Conservation (phyloP, 2,329 filamentous ascomycete species). For the Xylaria polymorpha region DNA sequence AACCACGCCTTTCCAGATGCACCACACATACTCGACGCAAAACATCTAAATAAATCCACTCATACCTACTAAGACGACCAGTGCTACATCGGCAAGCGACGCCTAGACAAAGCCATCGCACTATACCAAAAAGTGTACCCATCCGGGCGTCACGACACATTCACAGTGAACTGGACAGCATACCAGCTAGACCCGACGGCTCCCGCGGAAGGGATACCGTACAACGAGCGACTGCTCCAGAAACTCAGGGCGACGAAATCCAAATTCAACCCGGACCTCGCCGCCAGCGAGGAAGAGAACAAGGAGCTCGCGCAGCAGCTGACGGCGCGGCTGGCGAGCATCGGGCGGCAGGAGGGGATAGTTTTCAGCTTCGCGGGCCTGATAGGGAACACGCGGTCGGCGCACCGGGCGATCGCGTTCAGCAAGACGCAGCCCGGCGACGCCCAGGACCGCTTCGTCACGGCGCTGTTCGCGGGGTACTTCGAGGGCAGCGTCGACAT, state of each 20-base stretch:
- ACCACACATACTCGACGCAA: no score
- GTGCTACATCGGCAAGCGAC: constrained; percentile 57
- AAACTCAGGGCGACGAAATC: constrained; percentile 38
- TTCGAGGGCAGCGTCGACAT: constrained; percentile 35
- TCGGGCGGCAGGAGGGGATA: constrained; percentile 27
- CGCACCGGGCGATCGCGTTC: constrained; percentile 43
- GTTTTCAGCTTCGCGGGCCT: constrained; percentile 20
- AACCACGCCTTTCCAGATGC: background rate
- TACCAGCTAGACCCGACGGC: constrained; percentile 53
- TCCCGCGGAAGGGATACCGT: constrained; percentile 39
- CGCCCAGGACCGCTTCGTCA: constrained; percentile 29
- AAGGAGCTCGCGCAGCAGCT: background rate
- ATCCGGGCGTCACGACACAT: constrained; percentile 50
- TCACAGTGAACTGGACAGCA: constrained; percentile 52
- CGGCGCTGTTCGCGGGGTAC: constrained; percentile 34
- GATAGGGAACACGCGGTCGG: constrained; percentile 33
- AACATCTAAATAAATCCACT: background rate
- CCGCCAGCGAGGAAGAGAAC: background rate
- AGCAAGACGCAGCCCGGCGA: constrained; percentile 17
- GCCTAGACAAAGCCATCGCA: constrained; percentile 52
- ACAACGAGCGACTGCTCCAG: constrained; percentile 35
- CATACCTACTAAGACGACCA: constrained; percentile 24
- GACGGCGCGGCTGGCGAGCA: constrained; percentile 11
- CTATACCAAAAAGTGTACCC: constrained; percentile 56
- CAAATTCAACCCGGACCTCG: constrained; percentile 37